Evolutionary conservation across 2,329 filamentous ascomycete species (phyloP).

Genomic region (Claviceps cyperi): DNA sequence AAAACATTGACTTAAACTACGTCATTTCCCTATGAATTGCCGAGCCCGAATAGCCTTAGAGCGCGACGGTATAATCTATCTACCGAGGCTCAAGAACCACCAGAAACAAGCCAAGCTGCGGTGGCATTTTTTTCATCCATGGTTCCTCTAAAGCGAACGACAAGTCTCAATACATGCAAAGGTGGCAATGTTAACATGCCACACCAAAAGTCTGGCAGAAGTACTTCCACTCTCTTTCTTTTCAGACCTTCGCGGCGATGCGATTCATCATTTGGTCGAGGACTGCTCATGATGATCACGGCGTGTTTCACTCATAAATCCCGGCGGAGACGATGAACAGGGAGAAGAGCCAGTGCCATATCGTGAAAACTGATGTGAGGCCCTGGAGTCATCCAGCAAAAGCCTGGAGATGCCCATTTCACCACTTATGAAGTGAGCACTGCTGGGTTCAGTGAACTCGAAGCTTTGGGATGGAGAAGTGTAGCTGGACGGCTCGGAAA

Average conservation of each 20-base stretch:
- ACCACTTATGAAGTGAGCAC: conserved; percentile 27
- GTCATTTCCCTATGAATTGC: too few species aligned
- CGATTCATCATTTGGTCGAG: conserved; percentile 8
- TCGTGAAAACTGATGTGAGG: conserved; percentile 12
- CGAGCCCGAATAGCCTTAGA: too few species aligned
- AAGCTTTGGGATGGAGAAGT: conserved; percentile 17
- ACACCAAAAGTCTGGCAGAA: not conserved
- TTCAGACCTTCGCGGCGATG: not conserved
- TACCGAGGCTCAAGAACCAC: too few species aligned
- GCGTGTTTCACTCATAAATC: conserved; percentile 8
- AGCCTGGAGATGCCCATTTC: conserved; percentile 51
- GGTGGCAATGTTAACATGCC: too few species aligned
- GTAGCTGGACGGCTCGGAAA: conserved; percentile 17
- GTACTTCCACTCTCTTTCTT: not conserved
- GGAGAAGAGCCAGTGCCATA: conserved; percentile 14
- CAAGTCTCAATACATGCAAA: too few species aligned
- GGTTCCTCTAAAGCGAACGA: too few species aligned
- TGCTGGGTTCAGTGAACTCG: conserved; percentile 29
- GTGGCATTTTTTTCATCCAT: too few species aligned
- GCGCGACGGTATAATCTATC: too few species aligned
- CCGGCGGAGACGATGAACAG: conserved; percentile 12
- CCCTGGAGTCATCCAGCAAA: conserved; percentile 37
- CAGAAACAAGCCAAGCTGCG: too few species aligned
- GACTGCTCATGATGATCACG: conserved; percentile 8
- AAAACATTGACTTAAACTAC: too few species aligned